Conservation (phyloP, 495 filamentous ascomycete genomes). For the Penicillium flavigenum region DNA sequence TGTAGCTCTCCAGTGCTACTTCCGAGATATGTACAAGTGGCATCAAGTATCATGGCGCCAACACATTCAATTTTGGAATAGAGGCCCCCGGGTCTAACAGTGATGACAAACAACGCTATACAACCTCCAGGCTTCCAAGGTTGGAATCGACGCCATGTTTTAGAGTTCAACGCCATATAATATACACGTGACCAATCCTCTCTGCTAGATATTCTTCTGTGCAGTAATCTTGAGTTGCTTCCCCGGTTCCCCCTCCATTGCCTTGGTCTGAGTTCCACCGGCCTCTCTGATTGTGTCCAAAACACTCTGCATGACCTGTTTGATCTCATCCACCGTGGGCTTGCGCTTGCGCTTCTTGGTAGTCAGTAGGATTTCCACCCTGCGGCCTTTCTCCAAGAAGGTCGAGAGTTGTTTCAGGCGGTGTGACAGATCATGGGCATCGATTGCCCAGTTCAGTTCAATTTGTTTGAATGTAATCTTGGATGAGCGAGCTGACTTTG, state of each 20-base stretch:
- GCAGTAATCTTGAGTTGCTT: conserved; percentile 41
- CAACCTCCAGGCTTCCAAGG: neutral
- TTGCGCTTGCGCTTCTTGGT: conserved; percentile 44
- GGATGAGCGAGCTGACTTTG: conserved; percentile 37
- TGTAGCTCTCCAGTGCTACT: neutral
- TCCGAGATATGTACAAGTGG: neutral
- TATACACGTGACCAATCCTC: neutral
- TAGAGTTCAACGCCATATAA: conserved; percentile 3
- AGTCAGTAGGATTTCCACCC: conserved; percentile 61
- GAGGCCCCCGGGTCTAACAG: neutral
- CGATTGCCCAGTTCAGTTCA: conserved; percentile 84
- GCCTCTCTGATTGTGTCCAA: conserved; percentile 36
- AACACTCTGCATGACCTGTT: conserved; percentile 42
- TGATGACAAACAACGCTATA: neutral
- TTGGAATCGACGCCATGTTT: neutral
- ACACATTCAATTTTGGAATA: neutral
- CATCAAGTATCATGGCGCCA: neutral
- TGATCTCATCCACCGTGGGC: conserved; percentile 44
- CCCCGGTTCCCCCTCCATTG: conserved; percentile 46
- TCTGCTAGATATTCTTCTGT: conserved; percentile 32
- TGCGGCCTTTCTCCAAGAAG: conserved; percentile 63
- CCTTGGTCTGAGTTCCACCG: conserved; percentile 37
- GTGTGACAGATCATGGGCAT: conserved; percentile 61
- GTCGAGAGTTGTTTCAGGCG: conserved; percentile 55
- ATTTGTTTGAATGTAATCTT: conserved; percentile 59